Evolutionary conservation across 75 land plant species (phyloP).

Genomic region (Cunninghamia lanceolata): DNA sequence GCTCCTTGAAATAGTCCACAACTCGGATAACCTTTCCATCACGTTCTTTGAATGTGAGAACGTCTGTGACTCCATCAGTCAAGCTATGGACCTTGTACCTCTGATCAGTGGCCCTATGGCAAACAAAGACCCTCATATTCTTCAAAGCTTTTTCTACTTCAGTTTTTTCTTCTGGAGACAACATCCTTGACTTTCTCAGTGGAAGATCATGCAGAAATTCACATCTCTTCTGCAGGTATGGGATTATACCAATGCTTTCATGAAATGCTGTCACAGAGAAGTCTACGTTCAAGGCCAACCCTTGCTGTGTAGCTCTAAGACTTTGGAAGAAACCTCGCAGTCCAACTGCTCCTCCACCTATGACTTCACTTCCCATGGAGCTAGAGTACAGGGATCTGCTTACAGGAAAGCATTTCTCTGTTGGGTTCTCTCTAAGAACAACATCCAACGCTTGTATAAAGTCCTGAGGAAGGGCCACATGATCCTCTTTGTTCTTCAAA

Average conservation of each 20-base stretch:
- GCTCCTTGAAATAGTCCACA: constrained; percentile 69
- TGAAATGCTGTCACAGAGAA: constrained; percentile 79
- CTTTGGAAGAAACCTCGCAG: constrained; percentile 87
- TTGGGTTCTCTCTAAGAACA: constrained; percentile 63
- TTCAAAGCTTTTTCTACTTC: constrained; percentile 71
- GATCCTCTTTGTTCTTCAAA: constrained; percentile 44
- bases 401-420: constrained; percentile 50
- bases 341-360: constrained; percentile 80
- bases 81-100: constrained; percentile 66
- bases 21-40: constrained; percentile 57
- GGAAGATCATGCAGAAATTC: constrained; percentile 49
- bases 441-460: constrained; percentile 85
- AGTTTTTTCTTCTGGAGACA: constrained; percentile 46
- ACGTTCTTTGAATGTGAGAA: constrained; percentile 57
- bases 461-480: constrained; percentile 63
- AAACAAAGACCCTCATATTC: constrained; percentile 64
- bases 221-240: constrained; percentile 58
- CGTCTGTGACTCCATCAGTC: constrained; percentile 61
- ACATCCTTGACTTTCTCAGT: constrained; percentile 34
- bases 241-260: constrained; percentile 65
- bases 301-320: constrained; percentile 85
- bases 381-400: constrained; percentile 68
- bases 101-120: constrained; percentile 72
- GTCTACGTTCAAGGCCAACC: constrained; percentile 83
- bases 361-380: constrained; percentile 52